These are phyloP conservation scores for Mycosphaerella sp. DNA, from an alignment of 2,329 filamentous ascomycete genomes.

Conservation along the genomic window DNA sequence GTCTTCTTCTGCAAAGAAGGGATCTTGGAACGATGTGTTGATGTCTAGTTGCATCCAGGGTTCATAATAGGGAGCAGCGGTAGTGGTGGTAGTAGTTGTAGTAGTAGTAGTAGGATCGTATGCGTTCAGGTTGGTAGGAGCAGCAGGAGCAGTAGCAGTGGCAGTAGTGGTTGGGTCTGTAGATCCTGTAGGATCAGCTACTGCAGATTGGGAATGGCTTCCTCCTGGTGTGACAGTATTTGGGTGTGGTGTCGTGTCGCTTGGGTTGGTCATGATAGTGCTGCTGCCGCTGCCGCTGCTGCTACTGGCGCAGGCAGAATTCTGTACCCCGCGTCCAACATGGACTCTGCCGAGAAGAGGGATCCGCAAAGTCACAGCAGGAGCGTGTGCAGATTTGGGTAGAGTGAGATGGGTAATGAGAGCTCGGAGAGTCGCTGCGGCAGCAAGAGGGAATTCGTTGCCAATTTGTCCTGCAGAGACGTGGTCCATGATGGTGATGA, in stretches of 20 bases:
- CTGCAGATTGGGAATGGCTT: too few species aligned
- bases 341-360: slow-evolving; percentile 22
- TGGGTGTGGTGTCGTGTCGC: neutral
- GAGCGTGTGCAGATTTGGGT: neutral
- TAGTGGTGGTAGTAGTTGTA: too few species aligned
- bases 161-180: too few species aligned
- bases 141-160: neutral
- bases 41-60: slow-evolving; percentile 23
- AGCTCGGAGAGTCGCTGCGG: slow-evolving; percentile 18
- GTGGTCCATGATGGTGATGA: slow-evolving; percentile 17
- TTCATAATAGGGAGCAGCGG: neutral
- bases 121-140: neutral
- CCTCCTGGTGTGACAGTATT: too few species aligned
- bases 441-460: slow-evolving; percentile 21
- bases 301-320: neutral
- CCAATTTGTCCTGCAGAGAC: slow-evolving; percentile 14
- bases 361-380: slow-evolving; percentile 14
- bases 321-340: slow-evolving; percentile 5
- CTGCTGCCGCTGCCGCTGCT: neutral
- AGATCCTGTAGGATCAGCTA: too few species aligned
- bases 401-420: slow-evolving; percentile 17
- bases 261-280: neutral
- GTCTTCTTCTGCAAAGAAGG: slow-evolving; percentile 15
- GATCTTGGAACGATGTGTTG: slow-evolving; percentile 16
- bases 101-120: neutral